Evolutionary conservation across 352 stramenopile species (phyloP).

Genomic region (Globisporangium polare): DNA sequence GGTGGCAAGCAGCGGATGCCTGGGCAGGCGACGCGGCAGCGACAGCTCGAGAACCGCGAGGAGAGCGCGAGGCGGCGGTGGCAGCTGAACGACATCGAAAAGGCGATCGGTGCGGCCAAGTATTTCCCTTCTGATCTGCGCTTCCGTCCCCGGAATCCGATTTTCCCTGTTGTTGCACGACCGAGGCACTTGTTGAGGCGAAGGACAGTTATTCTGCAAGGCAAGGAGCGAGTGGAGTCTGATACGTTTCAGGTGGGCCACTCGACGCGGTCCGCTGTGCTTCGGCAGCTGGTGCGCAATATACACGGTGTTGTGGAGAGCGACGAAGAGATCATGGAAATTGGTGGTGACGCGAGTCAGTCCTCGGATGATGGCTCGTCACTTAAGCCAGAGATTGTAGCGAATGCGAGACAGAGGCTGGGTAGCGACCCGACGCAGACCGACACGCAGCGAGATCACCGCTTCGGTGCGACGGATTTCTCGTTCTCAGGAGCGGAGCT

Average conservation of each 20-base stretch:
- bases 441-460: constrained; percentile 4
- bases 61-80: constrained; percentile 23
- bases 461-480: constrained; percentile 4
- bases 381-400: not conserved
- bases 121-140: constrained; percentile 45
- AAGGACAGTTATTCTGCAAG: constrained; percentile 10
- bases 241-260: constrained; percentile 32
- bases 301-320: constrained; percentile 41
- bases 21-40: constrained; percentile 3
- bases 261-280: constrained; percentile 37
- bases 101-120: constrained; percentile 35
- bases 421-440: not conserved
- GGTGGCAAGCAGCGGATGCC: constrained; percentile 40
- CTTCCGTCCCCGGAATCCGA: constrained; percentile 23
- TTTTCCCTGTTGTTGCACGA: constrained; percentile 40
- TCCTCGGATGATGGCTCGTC: not conserved
- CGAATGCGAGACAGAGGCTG: not conserved
- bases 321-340: constrained; percentile 13
- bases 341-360: not conserved
- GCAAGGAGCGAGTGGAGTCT: constrained; percentile 13
- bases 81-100: constrained; percentile 68
- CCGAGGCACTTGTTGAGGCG: constrained; percentile 36
- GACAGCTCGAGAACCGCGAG: constrained; percentile 3
- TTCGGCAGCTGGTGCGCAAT: constrained; percentile 45
- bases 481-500: constrained; percentile 10